Percentiles rank a stretch among this genome's conserved stretches.
These are phyloP conservation scores for Colletotrichum eremochloae DNA, from an alignment of 2,329 filamentous ascomycete genomes.

Conservation along the genomic window DNA sequence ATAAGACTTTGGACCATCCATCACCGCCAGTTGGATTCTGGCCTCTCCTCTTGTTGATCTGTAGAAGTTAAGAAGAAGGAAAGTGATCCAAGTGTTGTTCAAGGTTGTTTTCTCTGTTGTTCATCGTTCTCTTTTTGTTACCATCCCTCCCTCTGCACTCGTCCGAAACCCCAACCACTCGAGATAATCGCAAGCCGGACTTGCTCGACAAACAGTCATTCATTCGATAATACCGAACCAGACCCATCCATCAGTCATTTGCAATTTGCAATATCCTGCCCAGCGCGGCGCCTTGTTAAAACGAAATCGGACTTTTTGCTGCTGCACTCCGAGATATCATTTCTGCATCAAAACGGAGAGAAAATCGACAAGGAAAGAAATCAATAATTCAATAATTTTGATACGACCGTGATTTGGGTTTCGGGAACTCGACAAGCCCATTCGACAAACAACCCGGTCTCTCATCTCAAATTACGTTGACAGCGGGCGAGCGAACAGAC, in stretches of 20 bases:
- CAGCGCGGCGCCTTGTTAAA: slow-evolving; percentile 9
- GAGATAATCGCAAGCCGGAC: slow-evolving; percentile 67
- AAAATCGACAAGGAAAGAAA: slow-evolving; percentile 35
- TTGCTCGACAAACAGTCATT: slow-evolving; percentile 69
- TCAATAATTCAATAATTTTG: slow-evolving; percentile 40
- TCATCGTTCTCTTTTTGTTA: slow-evolving; percentile 53
- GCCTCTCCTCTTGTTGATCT: slow-evolving; percentile 55
- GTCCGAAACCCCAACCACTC: slow-evolving; percentile 45
- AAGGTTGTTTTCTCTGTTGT: slow-evolving; percentile 56
- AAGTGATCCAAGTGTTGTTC: slow-evolving; percentile 65
- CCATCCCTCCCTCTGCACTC: slow-evolving; percentile 52
- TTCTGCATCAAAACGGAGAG: slow-evolving; percentile 3
- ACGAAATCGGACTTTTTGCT: slow-evolving; percentile 13
- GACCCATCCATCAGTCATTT: slow-evolving; percentile 16
- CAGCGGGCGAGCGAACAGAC: slow-evolving; percentile 38
- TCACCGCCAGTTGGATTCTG: slow-evolving; percentile 55
- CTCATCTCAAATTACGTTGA: slow-evolving; percentile 39
- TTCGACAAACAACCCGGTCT: slow-evolving; percentile 41
- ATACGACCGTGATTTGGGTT: slow-evolving; percentile 38
- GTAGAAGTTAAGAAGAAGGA: slow-evolving; percentile 59
- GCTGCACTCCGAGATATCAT: slow-evolving; percentile 4
- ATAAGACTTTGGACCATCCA: slow-evolving; percentile 69
- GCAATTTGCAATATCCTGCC: slow-evolving; percentile 22
- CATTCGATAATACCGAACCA: slow-evolving; percentile 47
- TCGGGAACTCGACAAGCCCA: slow-evolving; percentile 27